A percentile compares a stretch with the other conserved stretches of the same genome.
Conservation (phyloP, 495 filamentous ascomycete genomes). For the Evernia prunastri region DNA sequence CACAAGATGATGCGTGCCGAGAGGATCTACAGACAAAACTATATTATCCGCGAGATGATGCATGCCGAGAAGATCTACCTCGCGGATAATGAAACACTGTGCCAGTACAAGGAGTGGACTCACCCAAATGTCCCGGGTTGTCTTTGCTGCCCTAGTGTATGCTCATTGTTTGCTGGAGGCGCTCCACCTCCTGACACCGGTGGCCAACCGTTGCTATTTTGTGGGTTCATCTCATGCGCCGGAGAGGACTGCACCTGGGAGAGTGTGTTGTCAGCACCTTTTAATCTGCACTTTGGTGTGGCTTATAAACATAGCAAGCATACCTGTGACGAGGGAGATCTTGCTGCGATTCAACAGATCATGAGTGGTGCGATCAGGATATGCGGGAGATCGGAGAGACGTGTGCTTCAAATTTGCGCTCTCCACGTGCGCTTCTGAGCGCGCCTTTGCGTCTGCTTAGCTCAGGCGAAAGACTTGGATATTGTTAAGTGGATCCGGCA, state of each 20-base stretch:
- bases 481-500: neutral
- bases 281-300: neutral
- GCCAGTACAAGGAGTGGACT: neutral
- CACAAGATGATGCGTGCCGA: neutral
- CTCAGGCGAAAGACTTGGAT: neutral
- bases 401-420: constrained; percentile 5
- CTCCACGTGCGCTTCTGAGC: constrained; percentile 3
- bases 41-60: neutral
- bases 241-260: constrained; percentile 1
- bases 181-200: constrained; percentile 20
- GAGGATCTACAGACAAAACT: neutral
- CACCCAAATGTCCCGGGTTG: constrained; percentile 29
- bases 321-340: neutral
- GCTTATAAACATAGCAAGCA: neutral
- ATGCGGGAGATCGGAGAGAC: neutral
- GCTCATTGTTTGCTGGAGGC: constrained; percentile 20
- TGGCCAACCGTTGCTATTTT: constrained; percentile 27
- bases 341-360: neutral
- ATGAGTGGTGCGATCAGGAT: neutral
- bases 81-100: neutral
- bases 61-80: neutral
- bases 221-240: constrained; percentile 25
- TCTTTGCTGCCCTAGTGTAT: constrained; percentile 26
- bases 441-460: neutral
- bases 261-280: neutral